Evolutionary conservation across 371 early-diverging fungal genomes (phyloP).

Genomic region (Syncephalastrum contaminatum): DNA sequence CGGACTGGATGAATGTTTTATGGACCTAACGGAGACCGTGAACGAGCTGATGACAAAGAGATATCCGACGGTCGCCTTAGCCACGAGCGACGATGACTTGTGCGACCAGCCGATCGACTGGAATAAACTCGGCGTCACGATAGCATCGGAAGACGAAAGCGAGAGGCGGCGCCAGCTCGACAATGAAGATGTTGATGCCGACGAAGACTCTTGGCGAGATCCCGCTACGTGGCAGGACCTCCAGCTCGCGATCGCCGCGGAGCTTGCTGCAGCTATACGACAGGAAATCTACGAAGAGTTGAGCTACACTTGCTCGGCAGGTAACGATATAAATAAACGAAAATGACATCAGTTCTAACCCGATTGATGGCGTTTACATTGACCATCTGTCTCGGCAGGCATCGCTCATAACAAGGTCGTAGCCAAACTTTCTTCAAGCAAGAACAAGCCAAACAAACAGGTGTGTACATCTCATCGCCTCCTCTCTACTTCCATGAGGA

Average conservation of each 20-base stretch:
- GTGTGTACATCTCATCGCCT: constrained; percentile 23
- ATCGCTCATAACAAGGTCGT: constrained; percentile 83
- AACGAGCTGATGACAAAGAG: constrained; percentile 52
- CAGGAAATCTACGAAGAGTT: constrained; percentile 65
- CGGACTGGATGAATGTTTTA: constrained; percentile 84
- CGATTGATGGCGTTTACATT: background rate
- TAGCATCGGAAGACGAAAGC: constrained; percentile 28
- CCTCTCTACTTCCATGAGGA: background rate
- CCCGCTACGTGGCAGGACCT: constrained; percentile 61
- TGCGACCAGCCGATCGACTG: constrained; percentile 32
- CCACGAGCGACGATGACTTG: constrained; percentile 22
- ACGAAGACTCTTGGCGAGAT: constrained; percentile 8
- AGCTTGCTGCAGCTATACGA: constrained; percentile 68
- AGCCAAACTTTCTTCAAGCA: constrained; percentile 82
- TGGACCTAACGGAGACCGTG: constrained; percentile 80
- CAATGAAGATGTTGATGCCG: background rate
- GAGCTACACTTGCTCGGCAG: constrained; percentile 82
- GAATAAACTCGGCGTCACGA: constrained; percentile 26
- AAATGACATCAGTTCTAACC: background rate
- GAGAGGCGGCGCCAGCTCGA: constrained; percentile 1
- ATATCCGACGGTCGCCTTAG: constrained; percentile 39
- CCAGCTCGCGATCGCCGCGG: constrained; percentile 74
- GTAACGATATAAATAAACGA: constrained; percentile 17
- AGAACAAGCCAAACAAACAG: constrained; percentile 89
- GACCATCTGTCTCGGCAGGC: constrained; percentile 26